Base-by-base conservation (phyloP, 169 alveolate genomes). In the Theileria equi region DNA sequence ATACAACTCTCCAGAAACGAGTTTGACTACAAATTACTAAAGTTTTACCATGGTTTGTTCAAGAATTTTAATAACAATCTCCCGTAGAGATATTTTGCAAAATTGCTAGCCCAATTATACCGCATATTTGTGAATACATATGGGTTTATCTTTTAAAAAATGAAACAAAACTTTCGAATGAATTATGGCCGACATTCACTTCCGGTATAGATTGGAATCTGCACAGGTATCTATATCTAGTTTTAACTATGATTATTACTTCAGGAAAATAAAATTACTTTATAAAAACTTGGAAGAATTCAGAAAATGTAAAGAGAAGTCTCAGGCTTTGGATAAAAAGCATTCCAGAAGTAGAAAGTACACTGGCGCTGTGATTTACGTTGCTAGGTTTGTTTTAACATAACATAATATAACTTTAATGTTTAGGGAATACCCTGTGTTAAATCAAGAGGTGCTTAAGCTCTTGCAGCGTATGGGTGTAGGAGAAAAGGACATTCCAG, bases 41-140 rank as follows among this genome's bases (percentile, higher is more conserved):
- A 23, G 16, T 36, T 45, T 35, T 86, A 61, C 40, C 50, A 62
- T 54, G 5, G 43, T 81, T 66, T 66, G 38, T 76, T 5, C 41
- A 64, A 19, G 80, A 54, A 25, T 62, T 62, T 0, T 67, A 49
- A 0, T 55, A 76, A 11, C 17, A 19, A 8, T 50, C 16, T 49
- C 2, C 23, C 5, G 28, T 80, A 58, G 96, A 92, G 74, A 80
- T 90, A 3, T 92, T 89, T 34, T 79, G 92, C 52, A 47, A 79
- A 1, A 88, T 90, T 4, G 85, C 94, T 21, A 53, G 88, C 13
- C 97, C 97, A 25, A 86, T 93, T 21, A 86, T 93, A 2, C 97
- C 97, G 13, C 97, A 93, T 71, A 89, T 89, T 28, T 89, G 95
- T 57, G 97, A 93, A 65, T 90, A 92, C 62, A 86, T 93, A 26